Conservation (phyloP, 345 rosid species). For the Syzygium aromaticum region DNA sequence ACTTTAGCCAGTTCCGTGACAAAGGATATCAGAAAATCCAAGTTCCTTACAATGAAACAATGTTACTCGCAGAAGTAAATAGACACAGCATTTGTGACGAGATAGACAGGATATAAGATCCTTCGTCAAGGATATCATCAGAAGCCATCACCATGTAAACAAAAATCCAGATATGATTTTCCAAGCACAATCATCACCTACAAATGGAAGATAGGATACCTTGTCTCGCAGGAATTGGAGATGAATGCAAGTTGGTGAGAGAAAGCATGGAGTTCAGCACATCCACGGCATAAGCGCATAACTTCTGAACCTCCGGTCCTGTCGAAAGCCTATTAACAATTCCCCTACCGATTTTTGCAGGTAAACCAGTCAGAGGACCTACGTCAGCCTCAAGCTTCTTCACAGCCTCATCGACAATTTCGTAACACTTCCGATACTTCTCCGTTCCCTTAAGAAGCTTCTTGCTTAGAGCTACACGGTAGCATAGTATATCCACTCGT, state of each 20-base stretch:
- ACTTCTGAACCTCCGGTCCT: slow-evolving; percentile 68
- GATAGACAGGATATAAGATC: neutral
- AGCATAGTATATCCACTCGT: slow-evolving; percentile 80
- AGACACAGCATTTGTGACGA: neutral
- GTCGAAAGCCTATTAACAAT: slow-evolving; percentile 79
- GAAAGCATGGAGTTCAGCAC: slow-evolving; percentile 47
- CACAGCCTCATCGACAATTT: slow-evolving; percentile 61
- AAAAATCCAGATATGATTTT: neutral
- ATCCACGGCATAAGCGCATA: slow-evolving; percentile 60
- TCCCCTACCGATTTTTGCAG: slow-evolving; percentile 83
- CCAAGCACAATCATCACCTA: neutral
- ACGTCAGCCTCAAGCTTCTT: slow-evolving; percentile 80
- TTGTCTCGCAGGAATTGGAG: slow-evolving; percentile 11
- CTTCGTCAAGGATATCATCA: neutral
- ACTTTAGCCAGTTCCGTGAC: neutral
- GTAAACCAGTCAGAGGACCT: slow-evolving; percentile 74
- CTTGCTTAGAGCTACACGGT: slow-evolving; percentile 71
- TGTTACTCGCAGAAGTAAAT: neutral
- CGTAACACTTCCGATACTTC: slow-evolving; percentile 38
- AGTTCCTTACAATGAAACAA: neutral
- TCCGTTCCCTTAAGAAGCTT: slow-evolving; percentile 58
- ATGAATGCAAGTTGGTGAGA: slow-evolving; percentile 6
- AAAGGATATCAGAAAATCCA: neutral
- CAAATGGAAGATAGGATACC: slow-evolving; percentile 22
- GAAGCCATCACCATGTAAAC: neutral